phyloP scores from a whole-genome alignment of 2,329 filamentous ascomycete species.

The Xylaria digitata region DNA sequence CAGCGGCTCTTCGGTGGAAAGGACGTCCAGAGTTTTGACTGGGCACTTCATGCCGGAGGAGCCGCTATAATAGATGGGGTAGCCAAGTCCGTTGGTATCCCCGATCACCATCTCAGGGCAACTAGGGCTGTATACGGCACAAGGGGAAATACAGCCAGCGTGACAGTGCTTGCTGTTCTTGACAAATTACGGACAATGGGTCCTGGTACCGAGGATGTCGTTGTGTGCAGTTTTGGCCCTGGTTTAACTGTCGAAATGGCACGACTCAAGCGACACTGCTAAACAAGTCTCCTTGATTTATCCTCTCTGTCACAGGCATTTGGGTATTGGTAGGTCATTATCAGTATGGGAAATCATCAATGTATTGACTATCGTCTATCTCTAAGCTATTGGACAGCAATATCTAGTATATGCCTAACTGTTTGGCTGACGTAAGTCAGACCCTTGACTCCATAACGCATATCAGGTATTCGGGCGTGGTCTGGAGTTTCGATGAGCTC shows the following conservation, averaged over 20 bases:
- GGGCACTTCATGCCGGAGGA: slow-evolving; percentile 39
- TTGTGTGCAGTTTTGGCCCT: slow-evolving; percentile 35
- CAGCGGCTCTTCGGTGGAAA: slow-evolving; percentile 30
- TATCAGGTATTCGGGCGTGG: no score
- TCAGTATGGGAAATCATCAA: no score
- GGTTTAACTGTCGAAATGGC: slow-evolving; percentile 40
- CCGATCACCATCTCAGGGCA: slow-evolving; percentile 32
- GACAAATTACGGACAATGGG: slow-evolving; percentile 35
- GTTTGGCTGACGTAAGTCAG: no score
- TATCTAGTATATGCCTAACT: no score
- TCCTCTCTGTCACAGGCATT: not conserved
- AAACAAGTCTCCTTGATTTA: not conserved
- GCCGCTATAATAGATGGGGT: slow-evolving; percentile 37
- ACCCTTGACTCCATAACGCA: no score
- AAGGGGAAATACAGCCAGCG: slow-evolving; percentile 36
- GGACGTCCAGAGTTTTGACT: slow-evolving; percentile 27
- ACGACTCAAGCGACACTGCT: slow-evolving; percentile 34
- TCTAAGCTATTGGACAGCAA: no score
- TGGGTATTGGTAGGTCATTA: not conserved
- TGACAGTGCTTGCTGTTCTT: slow-evolving; percentile 36
- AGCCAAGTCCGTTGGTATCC: slow-evolving; percentile 31
- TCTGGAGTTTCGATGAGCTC: no score
- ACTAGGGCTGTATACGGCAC: slow-evolving; percentile 36
- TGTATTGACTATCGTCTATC: no score
- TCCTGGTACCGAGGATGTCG: slow-evolving; percentile 33